Evolutionary conservation across 2,329 filamentous ascomycete species (phyloP), one percentile per base, ranked within the genome.

Genomic region (Magnaporthiopsis incrustans): DNA sequence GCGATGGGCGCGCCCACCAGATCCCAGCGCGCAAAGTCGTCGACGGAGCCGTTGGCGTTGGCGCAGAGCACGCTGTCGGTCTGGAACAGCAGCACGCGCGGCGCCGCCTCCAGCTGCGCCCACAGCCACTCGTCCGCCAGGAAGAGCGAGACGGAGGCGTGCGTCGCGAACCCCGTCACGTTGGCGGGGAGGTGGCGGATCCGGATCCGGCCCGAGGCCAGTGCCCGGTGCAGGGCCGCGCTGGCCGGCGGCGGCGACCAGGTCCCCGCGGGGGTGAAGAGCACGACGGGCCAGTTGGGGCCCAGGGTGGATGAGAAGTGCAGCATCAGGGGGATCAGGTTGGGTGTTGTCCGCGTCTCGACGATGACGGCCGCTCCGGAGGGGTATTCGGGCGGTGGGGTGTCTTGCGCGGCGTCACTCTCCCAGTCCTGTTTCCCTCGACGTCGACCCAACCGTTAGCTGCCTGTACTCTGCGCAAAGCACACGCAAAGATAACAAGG

Each of bases 271-370:
- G 73, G 71, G 0, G 79, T 80, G 67, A 77, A 78, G 57, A 80
- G 74, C 27, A 80, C 71, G 56, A 81, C 74, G 5, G 77, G 77
- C 78, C 78, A 81, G 12, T 67, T 66, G 12, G 78, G 77, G 1
- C 78, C 79, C 5, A 81, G 75, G 0, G 70, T 68, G n/a, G 66
- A 64, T 6, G 72, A 69, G 38, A 77, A 71, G 3, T 74, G 75
- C 18, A 75, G 70, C 10, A 70, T 71, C 33, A 70, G 67, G 15
- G 73, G 65, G 62, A 70, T 73, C 4, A 75, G 73, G 33, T 65
- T 77, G 0, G 86, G 65, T 0, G 84, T 73, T 0, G 82, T 82
- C 32, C 85, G 81, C 8, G 70, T 70, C 64, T 72, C 71, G 64
- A 69, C 69, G 50, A 73, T 67, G 35, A 73, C 63, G 64, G 70